Evolutionary conservation across 768 basidiomycete genomes (phyloP), one percentile per base, ranked within the genome.

Genomic region (Russula abietina): DNA sequence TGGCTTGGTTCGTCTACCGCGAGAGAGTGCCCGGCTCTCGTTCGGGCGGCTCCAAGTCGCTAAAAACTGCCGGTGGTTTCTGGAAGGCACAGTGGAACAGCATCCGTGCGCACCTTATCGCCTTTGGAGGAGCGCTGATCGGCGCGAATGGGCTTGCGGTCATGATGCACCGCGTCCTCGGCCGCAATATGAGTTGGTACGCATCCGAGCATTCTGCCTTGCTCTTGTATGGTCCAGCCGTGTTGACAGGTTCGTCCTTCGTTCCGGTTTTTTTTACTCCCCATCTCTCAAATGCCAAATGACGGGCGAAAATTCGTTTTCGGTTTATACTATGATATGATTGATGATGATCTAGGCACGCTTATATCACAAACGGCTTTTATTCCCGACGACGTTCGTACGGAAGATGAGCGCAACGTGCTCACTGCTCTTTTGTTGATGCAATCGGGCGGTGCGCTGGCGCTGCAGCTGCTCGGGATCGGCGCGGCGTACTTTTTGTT

Each of bases 161-260:
- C 2, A 61, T 91, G 14, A 88, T 96, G 85, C 72, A 74, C 30
- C 70, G 72, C 5, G 80, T 83, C 0, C 71, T 93, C 24, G 79
- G 82, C 9, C 87, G 83, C 72, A 80, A 83, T 0, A 82, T 96
- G 83, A 89, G 89, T 69, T 98, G 94, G 94, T 97, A 91, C 73
- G 78, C 81, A 17, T 81, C 78, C 46, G 90, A 91, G 64, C 80
- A 85, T 67, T 79, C 80, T 11, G 75, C 83, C 12, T 65, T 95
- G 10, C 70, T 80, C 24, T 73, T 97, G 24, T 98, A 91, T 69
- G 89, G 80, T 2, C 89, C 91, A 16, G 80, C 90, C 2, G 83
- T 85, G 0, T 69, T 92, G 16, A 75, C 89, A 16, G 92, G 92
- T 88, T 66, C 36, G 82, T 74, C 45, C 22, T 10, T 22, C 4